Conservation (phyloP, 1,139 yeast genomes). For the Magnusiomyces magnusii region DNA sequence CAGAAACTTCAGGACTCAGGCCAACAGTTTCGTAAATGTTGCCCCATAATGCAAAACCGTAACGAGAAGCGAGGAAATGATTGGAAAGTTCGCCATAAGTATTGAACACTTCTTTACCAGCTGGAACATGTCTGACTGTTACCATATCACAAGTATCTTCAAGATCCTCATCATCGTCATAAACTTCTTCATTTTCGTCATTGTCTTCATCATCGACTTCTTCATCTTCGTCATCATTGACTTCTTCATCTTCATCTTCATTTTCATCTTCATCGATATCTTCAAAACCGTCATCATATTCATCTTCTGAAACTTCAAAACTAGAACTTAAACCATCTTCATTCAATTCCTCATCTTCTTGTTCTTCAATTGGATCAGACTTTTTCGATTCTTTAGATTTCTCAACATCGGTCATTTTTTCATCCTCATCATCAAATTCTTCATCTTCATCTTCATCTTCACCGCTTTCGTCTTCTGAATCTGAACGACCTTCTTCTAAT, state of each 20-base stretch:
- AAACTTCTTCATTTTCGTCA: constrained; percentile 23
- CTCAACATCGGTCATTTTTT: background rate
- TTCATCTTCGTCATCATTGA: constrained; percentile 31
- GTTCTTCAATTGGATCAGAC: background rate
- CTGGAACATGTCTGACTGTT: constrained; percentile 38
- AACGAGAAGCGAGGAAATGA: constrained; percentile 57
- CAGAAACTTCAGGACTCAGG: constrained; percentile 46
- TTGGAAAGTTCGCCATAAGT: constrained; percentile 71
- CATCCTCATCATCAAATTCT: constrained; percentile 18
- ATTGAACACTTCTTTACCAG: constrained; percentile 60
- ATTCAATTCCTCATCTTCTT: constrained; percentile 9
- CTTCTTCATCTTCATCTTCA: constrained; percentile 14
- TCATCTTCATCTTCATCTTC: constrained; percentile 17
- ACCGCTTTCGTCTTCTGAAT: constrained; percentile 8
- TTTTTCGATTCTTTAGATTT: background rate
- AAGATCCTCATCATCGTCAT: constrained; percentile 29
- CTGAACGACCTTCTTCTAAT: constrained; percentile 13
- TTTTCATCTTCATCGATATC: constrained; percentile 30
- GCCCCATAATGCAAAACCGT: constrained; percentile 58
- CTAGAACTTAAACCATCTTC: constrained; percentile 2
- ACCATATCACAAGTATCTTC: constrained; percentile 35
- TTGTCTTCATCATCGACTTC: constrained; percentile 30
- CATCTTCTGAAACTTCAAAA: constrained; percentile 17
- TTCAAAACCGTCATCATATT: constrained; percentile 18
- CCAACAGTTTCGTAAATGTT: constrained; percentile 54